These are phyloP conservation scores for Mycena polygramma DNA, from an alignment of 768 basidiomycete species.

Conservation along the genomic window DNA sequence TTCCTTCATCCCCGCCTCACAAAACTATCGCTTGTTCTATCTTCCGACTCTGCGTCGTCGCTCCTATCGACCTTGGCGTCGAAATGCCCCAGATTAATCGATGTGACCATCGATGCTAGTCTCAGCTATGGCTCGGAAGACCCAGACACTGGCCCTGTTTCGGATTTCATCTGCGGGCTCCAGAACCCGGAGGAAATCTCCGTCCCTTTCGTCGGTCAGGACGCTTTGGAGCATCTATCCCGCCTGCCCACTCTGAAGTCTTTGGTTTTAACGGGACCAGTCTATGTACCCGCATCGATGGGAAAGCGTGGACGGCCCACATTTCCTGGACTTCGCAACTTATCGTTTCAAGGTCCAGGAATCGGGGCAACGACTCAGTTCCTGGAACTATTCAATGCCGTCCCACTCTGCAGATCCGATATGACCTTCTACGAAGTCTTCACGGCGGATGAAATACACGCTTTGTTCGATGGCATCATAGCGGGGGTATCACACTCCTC, in stretches of 20 bases:
- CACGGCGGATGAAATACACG: neutral
- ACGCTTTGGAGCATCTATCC: neutral
- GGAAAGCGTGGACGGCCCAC: neutral
- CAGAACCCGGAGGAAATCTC: neutral
- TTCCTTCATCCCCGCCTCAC: neutral
- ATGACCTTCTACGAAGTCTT: neutral
- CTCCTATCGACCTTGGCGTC: neutral
- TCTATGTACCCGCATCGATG: neutral
- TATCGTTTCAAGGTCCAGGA: neutral
- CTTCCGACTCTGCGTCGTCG: neutral
- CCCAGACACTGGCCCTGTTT: neutral
- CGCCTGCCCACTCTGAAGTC: neutral
- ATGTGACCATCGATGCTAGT: neutral
- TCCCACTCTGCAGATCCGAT: neutral
- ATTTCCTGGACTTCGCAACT: neutral
- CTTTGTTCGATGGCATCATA: neutral
- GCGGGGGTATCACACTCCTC: neutral
- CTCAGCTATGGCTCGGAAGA: too few relatives aligned
- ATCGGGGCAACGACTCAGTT: neutral
- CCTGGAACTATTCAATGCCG: neutral
- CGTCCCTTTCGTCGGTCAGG: neutral
- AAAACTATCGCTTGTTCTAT: neutral
- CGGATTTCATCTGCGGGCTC: neutral
- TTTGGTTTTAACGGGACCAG: neutral
- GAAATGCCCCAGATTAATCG: neutral